These are phyloP conservation scores for Graphilbum fragrans DNA, from an alignment of 2,329 filamentous ascomycete species.

Conservation along the genomic window DNA sequence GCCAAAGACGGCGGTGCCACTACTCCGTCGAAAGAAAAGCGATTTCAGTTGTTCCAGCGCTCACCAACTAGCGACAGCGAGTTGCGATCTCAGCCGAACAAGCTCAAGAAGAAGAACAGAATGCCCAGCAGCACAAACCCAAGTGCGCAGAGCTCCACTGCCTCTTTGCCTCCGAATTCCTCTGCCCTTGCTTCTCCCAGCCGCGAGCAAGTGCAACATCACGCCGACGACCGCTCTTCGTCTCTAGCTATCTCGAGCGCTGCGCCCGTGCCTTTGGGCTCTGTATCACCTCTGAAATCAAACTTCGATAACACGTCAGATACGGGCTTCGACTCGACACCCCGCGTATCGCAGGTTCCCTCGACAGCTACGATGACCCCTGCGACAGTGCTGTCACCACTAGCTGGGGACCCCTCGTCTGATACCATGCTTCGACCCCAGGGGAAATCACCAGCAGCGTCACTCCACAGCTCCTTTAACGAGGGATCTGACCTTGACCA, in stretches of 20 bases:
- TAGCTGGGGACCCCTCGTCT: constrained; percentile 14
- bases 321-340: constrained; percentile 31
- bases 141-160: constrained; percentile 82
- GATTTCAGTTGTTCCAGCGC: constrained; percentile 59
- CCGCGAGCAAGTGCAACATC: constrained; percentile 20
- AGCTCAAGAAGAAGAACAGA: constrained; percentile 85
- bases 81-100: constrained; percentile 64
- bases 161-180: constrained; percentile 47
- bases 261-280: background rate
- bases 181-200: constrained; percentile 33
- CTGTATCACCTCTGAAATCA: background rate
- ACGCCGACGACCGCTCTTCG: constrained; percentile 3
- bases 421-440: constrained; percentile 47
- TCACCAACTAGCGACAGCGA: constrained; percentile 51
- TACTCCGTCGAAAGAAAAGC: constrained; percentile 55
- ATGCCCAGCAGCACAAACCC: constrained; percentile 64
- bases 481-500: constrained; percentile 75
- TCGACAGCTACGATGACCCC: constrained; percentile 12
- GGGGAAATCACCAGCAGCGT: constrained; percentile 58
- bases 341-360: constrained; percentile 32
- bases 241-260: background rate
- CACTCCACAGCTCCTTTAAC: constrained; percentile 64
- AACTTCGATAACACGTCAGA: constrained; percentile 10
- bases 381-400: background rate
- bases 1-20: constrained; percentile 9